Conservation (phyloP, 768 basidiomycete species). For the Crepidotus variabilis region DNA sequence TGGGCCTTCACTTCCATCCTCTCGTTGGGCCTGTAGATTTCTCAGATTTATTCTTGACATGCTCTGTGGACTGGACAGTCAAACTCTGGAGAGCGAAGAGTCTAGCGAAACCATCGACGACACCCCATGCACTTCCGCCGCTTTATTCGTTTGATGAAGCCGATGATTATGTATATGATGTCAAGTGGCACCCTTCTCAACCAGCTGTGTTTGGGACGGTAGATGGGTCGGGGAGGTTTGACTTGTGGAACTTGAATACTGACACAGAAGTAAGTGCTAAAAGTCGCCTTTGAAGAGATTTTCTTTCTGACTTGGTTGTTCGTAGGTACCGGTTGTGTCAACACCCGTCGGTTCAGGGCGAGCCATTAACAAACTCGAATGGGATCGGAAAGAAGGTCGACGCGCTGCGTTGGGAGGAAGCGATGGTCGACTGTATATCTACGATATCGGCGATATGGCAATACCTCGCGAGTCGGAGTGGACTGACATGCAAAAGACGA, state of each 20-base stretch:
- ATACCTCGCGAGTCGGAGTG: conserved; percentile 89
- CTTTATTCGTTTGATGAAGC: conserved; percentile 96
- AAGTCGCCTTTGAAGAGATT: neutral
- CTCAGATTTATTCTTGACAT: conserved; percentile 89
- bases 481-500: conserved; percentile 86
- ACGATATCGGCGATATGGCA: conserved; percentile 91
- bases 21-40: conserved; percentile 89
- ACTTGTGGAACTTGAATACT: conserved; percentile 96
- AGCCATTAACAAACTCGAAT: conserved; percentile 93
- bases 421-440: conserved; percentile 90
- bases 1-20: conserved; percentile 94
- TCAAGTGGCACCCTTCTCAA: conserved; percentile 95
- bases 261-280: conserved; percentile 83
- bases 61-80: conserved; percentile 97
- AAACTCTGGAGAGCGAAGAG: conserved; percentile 92
- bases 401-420: conserved; percentile 88
- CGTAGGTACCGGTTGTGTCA: conserved; percentile 87
- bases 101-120: conserved; percentile 67
- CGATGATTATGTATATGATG: conserved; percentile 98
- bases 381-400: conserved; percentile 92
- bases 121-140: conserved; percentile 58
- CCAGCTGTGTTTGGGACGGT: conserved; percentile 92
- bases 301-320: conserved; percentile 2
- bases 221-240: conserved; percentile 93
- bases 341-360: conserved; percentile 74